Evolutionary conservation across 129 eudicot genomes (phyloP).

Genomic region (Silybum marianum): DNA sequence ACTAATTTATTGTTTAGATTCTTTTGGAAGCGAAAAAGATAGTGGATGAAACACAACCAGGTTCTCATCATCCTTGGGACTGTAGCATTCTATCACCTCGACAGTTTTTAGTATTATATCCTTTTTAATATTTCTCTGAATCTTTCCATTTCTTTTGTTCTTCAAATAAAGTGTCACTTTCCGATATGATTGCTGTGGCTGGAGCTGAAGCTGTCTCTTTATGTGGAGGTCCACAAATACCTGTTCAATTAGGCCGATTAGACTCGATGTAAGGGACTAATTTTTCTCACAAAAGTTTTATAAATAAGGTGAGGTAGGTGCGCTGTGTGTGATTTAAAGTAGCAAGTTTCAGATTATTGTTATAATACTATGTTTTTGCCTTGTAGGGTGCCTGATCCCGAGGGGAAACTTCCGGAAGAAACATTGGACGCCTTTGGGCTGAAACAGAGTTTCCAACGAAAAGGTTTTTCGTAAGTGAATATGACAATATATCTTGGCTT

Average conservation of each 20-base stretch:
- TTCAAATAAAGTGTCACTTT: constrained; percentile 62
- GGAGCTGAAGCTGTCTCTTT: constrained; percentile 88
- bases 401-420: constrained; percentile 92
- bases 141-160: background rate
- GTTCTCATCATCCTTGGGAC: constrained; percentile 28
- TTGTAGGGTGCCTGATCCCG: constrained; percentile 84
- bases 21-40: constrained; percentile 73
- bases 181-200: constrained; percentile 91
- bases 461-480: constrained; percentile 92
- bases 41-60: constrained; percentile 60
- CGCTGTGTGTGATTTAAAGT: constrained; percentile 4
- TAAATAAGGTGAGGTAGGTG: constrained; percentile 33
- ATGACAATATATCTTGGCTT: constrained; percentile 2
- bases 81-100: background rate
- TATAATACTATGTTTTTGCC: constrained; percentile 25
- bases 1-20: constrained; percentile 57
- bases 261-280: constrained; percentile 66
- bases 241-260: constrained; percentile 76
- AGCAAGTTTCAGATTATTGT: constrained; percentile 16
- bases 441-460: constrained; percentile 64
- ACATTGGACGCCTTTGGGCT: constrained; percentile 67
- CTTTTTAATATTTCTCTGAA: background rate
- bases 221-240: constrained; percentile 91
- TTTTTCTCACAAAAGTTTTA: constrained; percentile 23
- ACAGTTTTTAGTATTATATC: background rate